Conservation (phyloP, 352 stramenopile genomes). For the Globisporangium sylvaticum region DNA sequence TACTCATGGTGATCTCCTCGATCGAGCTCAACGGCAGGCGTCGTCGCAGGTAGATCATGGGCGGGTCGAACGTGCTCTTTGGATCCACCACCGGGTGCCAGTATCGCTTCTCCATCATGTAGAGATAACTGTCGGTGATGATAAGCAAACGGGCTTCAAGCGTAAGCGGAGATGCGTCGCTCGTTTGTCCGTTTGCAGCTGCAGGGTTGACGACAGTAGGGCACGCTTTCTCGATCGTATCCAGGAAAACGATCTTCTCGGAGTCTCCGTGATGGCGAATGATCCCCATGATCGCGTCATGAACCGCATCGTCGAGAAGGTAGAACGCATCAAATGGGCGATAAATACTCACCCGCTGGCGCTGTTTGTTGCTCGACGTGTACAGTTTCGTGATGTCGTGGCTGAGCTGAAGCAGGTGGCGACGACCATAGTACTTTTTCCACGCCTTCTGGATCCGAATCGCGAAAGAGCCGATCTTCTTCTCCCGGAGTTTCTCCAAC, state of each 20-base stretch:
- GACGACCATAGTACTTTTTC: constrained; percentile 74
- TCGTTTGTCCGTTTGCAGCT: constrained; percentile 6
- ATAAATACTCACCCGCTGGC: constrained; percentile 84
- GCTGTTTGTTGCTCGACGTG: constrained; percentile 69
- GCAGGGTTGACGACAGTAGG: constrained; percentile 16
- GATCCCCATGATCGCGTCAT: constrained; percentile 61
- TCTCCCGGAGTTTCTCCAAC: constrained; percentile 84
- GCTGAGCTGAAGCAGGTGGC: constrained; percentile 79
- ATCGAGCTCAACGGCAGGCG: constrained; percentile 56
- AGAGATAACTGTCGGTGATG: constrained; percentile 71
- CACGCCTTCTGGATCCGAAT: constrained; percentile 81
- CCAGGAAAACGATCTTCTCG: constrained; percentile 81
- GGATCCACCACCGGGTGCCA: constrained; percentile 53
- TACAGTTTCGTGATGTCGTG: constrained; percentile 88
- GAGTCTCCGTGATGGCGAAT: constrained; percentile 74
- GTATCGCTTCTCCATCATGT: constrained; percentile 73
- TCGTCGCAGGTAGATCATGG: constrained; percentile 70
- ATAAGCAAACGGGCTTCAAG: constrained; percentile 49
- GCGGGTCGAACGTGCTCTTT: constrained; percentile 49
- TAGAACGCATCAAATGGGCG: constrained; percentile 86
- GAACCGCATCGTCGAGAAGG: constrained; percentile 52
- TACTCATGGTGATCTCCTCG: constrained; percentile 79
- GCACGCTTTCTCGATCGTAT: constrained; percentile 65
- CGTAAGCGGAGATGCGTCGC: constrained; percentile 30
- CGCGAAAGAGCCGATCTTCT: constrained; percentile 72